Evolutionary conservation across 176 grass and related monocot species (phyloP).

Genomic region (Cenchrus americanus): DNA sequence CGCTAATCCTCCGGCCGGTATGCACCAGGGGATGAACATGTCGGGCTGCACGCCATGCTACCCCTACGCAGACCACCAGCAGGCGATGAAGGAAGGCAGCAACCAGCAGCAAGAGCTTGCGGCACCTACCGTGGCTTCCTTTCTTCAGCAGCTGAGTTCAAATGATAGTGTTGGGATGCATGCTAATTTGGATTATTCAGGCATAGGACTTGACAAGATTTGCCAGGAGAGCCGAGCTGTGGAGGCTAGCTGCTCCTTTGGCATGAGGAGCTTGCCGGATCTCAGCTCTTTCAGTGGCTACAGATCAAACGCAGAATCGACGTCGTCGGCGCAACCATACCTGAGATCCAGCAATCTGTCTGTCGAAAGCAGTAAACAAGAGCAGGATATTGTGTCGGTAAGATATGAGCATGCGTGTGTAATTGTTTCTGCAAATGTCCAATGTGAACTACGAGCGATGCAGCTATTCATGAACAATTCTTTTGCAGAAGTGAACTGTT

Average conservation of each 20-base stretch:
- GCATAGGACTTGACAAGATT: constrained; percentile 61
- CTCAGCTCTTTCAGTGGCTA: constrained; percentile 47
- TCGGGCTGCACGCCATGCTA: constrained; percentile 38
- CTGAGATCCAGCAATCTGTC: constrained; percentile 39
- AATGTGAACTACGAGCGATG: not conserved
- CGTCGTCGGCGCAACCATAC: constrained; percentile 32
- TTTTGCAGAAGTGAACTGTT: not conserved
- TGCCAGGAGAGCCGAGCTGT: constrained; percentile 41
- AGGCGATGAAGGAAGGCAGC: constrained; percentile 28
- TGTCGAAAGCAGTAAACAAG: constrained; percentile 47
- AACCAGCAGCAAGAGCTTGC: constrained; percentile 26
- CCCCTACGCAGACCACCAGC: constrained; percentile 32
- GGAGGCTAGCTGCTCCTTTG: constrained; percentile 30
- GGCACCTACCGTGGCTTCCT: constrained; percentile 44
- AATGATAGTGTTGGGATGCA: constrained; percentile 41
- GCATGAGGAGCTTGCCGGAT: constrained; percentile 50
- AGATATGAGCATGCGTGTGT: constrained; percentile 15
- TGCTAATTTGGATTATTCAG: constrained; percentile 53
- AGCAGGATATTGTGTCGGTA: constrained; percentile 62
- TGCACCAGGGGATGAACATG: constrained; percentile 42
- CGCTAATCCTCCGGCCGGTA: not conserved
- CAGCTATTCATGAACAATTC: not conserved
- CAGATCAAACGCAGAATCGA: constrained; percentile 37
- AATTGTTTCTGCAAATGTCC: not conserved
- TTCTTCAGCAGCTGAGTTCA: constrained; percentile 55